Base-by-base conservation (phyloP, 2,329 filamentous ascomycete species). In the Cordyceps tenuipes region DNA sequence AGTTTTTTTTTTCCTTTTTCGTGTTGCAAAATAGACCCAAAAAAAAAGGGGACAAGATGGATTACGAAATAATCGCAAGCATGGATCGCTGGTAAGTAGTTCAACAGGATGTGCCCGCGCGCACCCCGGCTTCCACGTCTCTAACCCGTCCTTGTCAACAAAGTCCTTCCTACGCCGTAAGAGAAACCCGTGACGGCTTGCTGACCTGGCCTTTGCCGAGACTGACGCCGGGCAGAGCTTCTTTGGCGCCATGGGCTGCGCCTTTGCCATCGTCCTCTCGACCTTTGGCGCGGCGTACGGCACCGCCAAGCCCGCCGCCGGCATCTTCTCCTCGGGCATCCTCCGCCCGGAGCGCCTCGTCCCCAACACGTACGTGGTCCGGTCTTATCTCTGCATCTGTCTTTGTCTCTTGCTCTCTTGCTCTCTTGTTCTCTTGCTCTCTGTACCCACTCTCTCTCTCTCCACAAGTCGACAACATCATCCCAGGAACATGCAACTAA, bases 201-300 rank as follows among this genome's bases (percentile, higher is more conserved):
- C 10, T 49, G 1, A 36, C 15, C 2, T 3, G 17, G 6, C 15
- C 12, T 13, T 13, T 26, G 43, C 54, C 39, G 50, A 13, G 13
- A 6, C 36, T n/a, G 31, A 7, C 34, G 10, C 7, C 29, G 9
- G 10, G 44, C 43, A 75, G 73, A 72, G 73, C 66, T 75, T 76
- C 66, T 76, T 77, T 63, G 73, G 75, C 43, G 73, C 73, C 49
- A 68, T 77, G 62, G 75, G 75, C 57, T 75, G 73, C 64, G 66
- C 70, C 34, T 70, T 71, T 46, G 73, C 79, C 68, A 81, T 82
- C 62, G 73, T 80, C 68, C 77, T 82, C 72, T 78, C 78, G 65
- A 80, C 78, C 68, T 69, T 82, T 52, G 79, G 76, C 55, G 75
- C 76, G 56, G 70, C 75, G 54, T 77, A 77, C 64, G 76, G 76